Conservation (phyloP, 441 rosid species). For the Euphorbia celastroides region DNA sequence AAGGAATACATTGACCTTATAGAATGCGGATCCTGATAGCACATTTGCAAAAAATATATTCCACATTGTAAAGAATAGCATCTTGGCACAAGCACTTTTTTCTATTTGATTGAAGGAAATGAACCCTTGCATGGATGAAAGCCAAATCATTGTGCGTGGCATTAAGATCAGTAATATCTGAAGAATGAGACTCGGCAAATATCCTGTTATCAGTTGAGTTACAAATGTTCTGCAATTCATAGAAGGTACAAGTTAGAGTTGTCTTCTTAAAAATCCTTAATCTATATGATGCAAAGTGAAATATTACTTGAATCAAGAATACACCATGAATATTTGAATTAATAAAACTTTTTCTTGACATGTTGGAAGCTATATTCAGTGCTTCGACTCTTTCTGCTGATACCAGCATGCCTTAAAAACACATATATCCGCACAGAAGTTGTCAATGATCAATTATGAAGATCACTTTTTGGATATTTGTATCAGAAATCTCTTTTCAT, state of each 20-base stretch:
- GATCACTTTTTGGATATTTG: neutral
- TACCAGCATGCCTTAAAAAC: neutral
- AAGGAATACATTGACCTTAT: slow-evolving; percentile 51
- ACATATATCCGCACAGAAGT: neutral
- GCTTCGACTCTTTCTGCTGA: neutral
- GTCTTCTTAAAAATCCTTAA: neutral
- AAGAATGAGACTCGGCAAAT: slow-evolving; percentile 86
- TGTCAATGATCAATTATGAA: neutral
- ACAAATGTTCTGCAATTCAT: slow-evolving; percentile 53
- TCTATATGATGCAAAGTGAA: neutral
- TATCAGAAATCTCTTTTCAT: neutral
- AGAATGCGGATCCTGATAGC: slow-evolving; percentile 75
- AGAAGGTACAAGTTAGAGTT: slow-evolving; percentile 16
- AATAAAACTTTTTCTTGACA: neutral
- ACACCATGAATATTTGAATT: neutral
- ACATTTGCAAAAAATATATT: slow-evolving; percentile 82
- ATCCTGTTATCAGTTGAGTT: slow-evolving; percentile 81
- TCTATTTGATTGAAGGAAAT: slow-evolving; percentile 64
- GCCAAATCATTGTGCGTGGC: slow-evolving; percentile 66
- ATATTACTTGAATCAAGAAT: neutral
- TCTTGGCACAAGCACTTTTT: slow-evolving; percentile 74
- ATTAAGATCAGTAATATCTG: slow-evolving; percentile 48
- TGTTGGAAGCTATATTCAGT: neutral
- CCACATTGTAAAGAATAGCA: slow-evolving; percentile 71
- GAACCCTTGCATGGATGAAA: slow-evolving; percentile 80